These are phyloP conservation scores for Coniochaeta ligniaria DNA, from an alignment of 2,329 filamentous ascomycete genomes.

Conservation along the genomic window DNA sequence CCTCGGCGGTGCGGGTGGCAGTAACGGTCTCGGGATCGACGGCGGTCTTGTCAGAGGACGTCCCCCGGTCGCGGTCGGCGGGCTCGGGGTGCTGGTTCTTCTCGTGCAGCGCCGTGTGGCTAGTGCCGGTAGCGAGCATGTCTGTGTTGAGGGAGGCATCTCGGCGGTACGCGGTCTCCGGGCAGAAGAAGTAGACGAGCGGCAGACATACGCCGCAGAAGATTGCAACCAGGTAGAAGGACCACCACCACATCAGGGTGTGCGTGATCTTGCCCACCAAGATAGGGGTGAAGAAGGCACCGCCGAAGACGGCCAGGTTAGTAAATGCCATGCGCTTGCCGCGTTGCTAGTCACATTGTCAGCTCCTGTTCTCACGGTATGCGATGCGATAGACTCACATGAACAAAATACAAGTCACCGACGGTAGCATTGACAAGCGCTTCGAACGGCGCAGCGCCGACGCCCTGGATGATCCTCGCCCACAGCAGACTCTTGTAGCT, in stretches of 20 bases:
- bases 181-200: constrained; percentile 68
- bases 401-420: constrained; percentile 86
- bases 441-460: constrained; percentile 84
- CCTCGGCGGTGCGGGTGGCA: constrained; percentile 3
- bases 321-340: constrained; percentile 81
- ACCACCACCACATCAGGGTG: constrained; percentile 75
- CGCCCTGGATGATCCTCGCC: constrained; percentile 77
- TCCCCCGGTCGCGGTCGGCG: constrained; percentile 2
- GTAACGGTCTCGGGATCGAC: constrained; percentile 5
- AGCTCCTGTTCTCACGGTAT: not conserved
- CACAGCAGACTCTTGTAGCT: constrained; percentile 68
- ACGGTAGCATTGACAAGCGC: constrained; percentile 82
- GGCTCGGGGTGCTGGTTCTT: not conserved
- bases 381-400: constrained; percentile 23
- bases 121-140: constrained; percentile 33
- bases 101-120: not conserved
- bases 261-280: constrained; percentile 80
- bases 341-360: constrained; percentile 45
- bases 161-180: constrained; percentile 74
- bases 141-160: constrained; percentile 64
- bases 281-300: constrained; percentile 69
- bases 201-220: constrained; percentile 67
- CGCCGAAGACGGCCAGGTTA: constrained; percentile 50
- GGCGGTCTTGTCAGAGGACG: not conserved
- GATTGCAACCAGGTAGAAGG: constrained; percentile 82